phyloP scores from a whole-genome alignment of 495 filamentous ascomycete species.

The Talaromyces borbonicus region DNA sequence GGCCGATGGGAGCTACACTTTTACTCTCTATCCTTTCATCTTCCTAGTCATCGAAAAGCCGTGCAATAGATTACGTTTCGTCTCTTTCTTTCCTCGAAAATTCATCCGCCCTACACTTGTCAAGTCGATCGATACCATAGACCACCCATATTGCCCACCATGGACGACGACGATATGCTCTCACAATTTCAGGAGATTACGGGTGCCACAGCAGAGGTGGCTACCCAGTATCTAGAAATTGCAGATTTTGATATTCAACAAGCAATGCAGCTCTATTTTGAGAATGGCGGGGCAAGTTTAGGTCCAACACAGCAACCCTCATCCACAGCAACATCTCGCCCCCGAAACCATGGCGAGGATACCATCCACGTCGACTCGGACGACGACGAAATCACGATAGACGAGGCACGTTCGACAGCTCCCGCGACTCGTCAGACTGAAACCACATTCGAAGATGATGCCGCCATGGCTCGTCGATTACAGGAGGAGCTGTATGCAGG shows the following conservation, averaged over 20 bases:
- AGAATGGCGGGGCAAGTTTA: slow-evolving; percentile 58
- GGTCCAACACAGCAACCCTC: slow-evolving; percentile 17
- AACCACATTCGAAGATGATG: slow-evolving; percentile 66
- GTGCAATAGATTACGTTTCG: too few species aligned
- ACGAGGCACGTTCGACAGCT: slow-evolving; percentile 16
- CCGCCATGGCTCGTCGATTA: slow-evolving; percentile 79
- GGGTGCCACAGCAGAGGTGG: slow-evolving; percentile 47
- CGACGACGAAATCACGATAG: slow-evolving; percentile 33
- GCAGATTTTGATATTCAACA: slow-evolving; percentile 73
- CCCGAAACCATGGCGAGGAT: slow-evolving; percentile 33
- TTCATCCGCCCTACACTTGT: neutral
- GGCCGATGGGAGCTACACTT: too few species aligned
- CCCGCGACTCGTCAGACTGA: slow-evolving; percentile 9
- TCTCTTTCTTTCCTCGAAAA: neutral
- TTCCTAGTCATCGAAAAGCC: too few species aligned
- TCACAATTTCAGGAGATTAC: slow-evolving; percentile 56
- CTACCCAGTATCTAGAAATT: slow-evolving; percentile 69
- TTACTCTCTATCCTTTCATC: too few species aligned
- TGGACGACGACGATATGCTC: slow-evolving; percentile 53
- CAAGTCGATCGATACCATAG: neutral
- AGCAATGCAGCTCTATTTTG: slow-evolving; percentile 82
- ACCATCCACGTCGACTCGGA: slow-evolving; percentile 66
- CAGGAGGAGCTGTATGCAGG: slow-evolving; percentile 83
- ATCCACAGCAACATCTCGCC: slow-evolving; percentile 27
- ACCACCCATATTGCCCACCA: slow-evolving; percentile 32